phyloP scores from a whole-genome alignment of 2,329 filamentous ascomycete genomes.

The Alternaria burnsii region DNA sequence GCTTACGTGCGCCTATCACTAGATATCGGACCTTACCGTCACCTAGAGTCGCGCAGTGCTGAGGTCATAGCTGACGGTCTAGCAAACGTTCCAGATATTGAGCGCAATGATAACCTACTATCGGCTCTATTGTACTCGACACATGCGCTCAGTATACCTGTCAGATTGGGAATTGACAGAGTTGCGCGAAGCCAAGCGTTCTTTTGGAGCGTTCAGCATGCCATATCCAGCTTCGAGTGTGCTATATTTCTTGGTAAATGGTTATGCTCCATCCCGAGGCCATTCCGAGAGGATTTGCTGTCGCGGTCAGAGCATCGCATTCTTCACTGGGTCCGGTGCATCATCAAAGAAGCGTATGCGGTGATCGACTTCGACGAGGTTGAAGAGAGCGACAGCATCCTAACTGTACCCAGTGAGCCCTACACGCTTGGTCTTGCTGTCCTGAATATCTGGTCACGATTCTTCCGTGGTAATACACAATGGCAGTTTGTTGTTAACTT shows the following conservation, averaged over 20 bases:
- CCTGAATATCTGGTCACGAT: constrained; percentile 57
- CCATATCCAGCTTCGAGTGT: constrained; percentile 63
- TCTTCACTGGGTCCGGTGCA: constrained; percentile 58
- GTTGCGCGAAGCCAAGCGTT: constrained; percentile 65
- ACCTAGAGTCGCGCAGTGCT: constrained; percentile 57
- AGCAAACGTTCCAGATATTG: constrained; percentile 51
- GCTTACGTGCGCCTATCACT: constrained; percentile 60
- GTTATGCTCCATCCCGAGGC: constrained; percentile 46
- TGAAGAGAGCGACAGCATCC: constrained; percentile 20
- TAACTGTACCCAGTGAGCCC: constrained; percentile 33
- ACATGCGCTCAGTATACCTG: constrained; percentile 65
- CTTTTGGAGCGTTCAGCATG: constrained; percentile 67
- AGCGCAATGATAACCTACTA: constrained; percentile 59
- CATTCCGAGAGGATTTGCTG: constrained; percentile 22
- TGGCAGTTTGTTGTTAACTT: constrained; percentile 61
- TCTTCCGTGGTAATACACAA: constrained; percentile 59
- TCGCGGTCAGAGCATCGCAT: constrained; percentile 54
- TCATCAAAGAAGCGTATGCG: constrained; percentile 56
- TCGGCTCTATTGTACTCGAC: constrained; percentile 63
- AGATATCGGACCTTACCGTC: constrained; percentile 56
- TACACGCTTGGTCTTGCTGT: constrained; percentile 52
- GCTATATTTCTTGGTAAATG: constrained; percentile 64
- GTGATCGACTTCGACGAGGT: constrained; percentile 46
- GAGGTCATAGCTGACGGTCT: constrained; percentile 53
- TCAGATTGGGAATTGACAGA: constrained; percentile 63